Conservation (phyloP, 2,329 filamentous ascomycete species). For the Hypoxylon sp. region DNA sequence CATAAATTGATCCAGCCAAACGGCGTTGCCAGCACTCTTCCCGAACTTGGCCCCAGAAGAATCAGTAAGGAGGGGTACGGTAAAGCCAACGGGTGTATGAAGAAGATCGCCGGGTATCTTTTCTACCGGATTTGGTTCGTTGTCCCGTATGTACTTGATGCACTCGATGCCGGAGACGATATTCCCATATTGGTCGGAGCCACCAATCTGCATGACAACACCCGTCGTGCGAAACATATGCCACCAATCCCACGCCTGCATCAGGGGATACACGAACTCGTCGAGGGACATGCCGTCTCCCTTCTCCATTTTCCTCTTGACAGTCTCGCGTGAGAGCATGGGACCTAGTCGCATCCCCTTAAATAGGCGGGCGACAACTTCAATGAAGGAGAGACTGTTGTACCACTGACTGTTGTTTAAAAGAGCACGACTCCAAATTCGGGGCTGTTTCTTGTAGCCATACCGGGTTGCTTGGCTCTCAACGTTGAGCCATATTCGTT, state of each 20-base stretch:
- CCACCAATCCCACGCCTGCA: conserved; percentile 98
- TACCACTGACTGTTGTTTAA: conserved; percentile 89
- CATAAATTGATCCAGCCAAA: conserved; percentile 88
- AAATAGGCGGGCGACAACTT: conserved; percentile 79
- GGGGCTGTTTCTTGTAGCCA: conserved; percentile 66
- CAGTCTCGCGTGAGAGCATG: conserved; percentile 88
- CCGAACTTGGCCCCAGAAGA: conserved; percentile 89
- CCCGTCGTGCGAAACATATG: conserved; percentile 72
- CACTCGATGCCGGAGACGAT: conserved; percentile 90
- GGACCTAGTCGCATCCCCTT: conserved; percentile 79
- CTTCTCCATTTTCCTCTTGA: conserved; percentile 82
- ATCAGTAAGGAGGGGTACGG: conserved; percentile 88
- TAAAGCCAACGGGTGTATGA: conserved; percentile 80
- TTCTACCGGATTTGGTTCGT: conserved; percentile 56
- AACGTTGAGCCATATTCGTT: conserved; percentile 78
- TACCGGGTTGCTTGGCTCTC: conserved; percentile 70
- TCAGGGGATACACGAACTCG: conserved; percentile 90
- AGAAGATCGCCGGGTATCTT: conserved; percentile 53
- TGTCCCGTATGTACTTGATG: conserved; percentile 76
- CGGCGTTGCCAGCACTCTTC: conserved; percentile 90
- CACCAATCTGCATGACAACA: conserved; percentile 88
- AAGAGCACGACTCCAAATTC: conserved; percentile 72
- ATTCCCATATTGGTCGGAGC: conserved; percentile 96
- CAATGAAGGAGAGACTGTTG: conserved; percentile 73
- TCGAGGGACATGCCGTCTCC: conserved; percentile 94